Percentiles rank a stretch among this genome's conserved stretches.
Conservation (phyloP, 495 filamentous ascomycete species). For the Penicillium alfredii region DNA sequence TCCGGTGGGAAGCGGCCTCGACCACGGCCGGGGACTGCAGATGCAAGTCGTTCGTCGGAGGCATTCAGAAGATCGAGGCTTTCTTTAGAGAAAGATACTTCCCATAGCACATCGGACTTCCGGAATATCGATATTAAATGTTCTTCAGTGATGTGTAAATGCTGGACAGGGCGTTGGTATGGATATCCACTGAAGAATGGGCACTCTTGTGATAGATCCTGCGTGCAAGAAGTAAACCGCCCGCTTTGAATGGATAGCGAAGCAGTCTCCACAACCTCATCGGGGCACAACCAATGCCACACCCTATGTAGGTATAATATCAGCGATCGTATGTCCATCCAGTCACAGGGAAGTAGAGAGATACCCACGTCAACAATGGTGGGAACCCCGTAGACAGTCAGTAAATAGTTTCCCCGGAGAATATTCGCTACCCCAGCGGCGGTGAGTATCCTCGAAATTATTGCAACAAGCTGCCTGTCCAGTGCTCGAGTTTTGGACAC, state of each 20-base stretch:
- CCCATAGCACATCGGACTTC: conserved; percentile 22
- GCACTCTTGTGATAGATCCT: conserved; percentile 8
- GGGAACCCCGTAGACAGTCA: conserved; percentile 23
- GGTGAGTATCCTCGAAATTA: neutral
- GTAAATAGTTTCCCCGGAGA: conserved; percentile 24
- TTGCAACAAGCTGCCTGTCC: conserved; percentile 1
- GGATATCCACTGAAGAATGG: conserved; percentile 2
- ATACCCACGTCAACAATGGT: conserved; percentile 20
- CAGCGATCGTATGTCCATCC: conserved; percentile 4
- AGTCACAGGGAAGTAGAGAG: neutral
- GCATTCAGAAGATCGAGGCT: conserved; percentile 3
- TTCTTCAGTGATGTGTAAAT: conserved; percentile 21
- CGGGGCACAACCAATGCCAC: conserved; percentile 17
- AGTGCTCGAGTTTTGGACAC: neutral
- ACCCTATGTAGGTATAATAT: conserved; percentile 11
- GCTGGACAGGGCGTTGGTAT: conserved; percentile 4
- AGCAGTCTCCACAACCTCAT: conserved; percentile 12
- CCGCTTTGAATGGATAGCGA: conserved; percentile 10
- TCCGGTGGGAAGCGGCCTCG: conserved; percentile 16
- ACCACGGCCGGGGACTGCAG: conserved; percentile 17
- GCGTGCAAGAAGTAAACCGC: conserved; percentile 15
- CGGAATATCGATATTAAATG: conserved; percentile 15
- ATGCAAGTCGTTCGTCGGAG: conserved; percentile 18
- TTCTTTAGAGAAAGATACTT: conserved; percentile 8
- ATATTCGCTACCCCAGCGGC: conserved; percentile 18